These are phyloP conservation scores for Penicillium longicatenatum DNA, from an alignment of 495 filamentous ascomycete species.

Conservation along the genomic window DNA sequence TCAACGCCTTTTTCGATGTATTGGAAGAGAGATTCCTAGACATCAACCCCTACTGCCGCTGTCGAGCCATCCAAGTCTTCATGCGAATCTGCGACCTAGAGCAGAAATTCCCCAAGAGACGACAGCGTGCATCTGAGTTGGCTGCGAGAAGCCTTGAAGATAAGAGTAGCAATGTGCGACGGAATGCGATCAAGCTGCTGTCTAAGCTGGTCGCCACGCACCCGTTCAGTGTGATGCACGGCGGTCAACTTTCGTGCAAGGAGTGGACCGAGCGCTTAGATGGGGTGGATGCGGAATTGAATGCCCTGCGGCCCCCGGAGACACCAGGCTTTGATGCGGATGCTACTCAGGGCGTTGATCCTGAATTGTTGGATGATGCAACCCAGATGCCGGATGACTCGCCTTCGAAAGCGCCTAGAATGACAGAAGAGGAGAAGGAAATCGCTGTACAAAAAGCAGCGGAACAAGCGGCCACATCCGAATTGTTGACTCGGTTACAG, in stretches of 20 bases:
- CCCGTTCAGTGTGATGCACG: slow-evolving; percentile 90
- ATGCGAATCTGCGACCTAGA: slow-evolving; percentile 89
- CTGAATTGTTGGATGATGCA: slow-evolving; percentile 81
- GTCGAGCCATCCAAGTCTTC: slow-evolving; percentile 89
- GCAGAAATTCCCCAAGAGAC: slow-evolving; percentile 89
- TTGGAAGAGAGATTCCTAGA: slow-evolving; percentile 95
- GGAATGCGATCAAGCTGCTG: slow-evolving; percentile 92
- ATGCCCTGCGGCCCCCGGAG: slow-evolving; percentile 74
- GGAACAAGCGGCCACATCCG: slow-evolving; percentile 72
- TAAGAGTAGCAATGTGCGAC: slow-evolving; percentile 95
- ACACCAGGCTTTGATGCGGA: slow-evolving; percentile 71
- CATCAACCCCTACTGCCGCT: slow-evolving; percentile 94
- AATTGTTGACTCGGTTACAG: slow-evolving; percentile 80
- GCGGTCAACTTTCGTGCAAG: slow-evolving; percentile 76
- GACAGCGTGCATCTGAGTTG: slow-evolving; percentile 82
- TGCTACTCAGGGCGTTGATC: slow-evolving; percentile 70
- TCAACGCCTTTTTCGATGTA: slow-evolving; percentile 95
- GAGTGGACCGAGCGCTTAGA: slow-evolving; percentile 84
- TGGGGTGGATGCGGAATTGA: slow-evolving; percentile 76
- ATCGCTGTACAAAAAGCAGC: slow-evolving; percentile 63
- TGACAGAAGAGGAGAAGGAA: slow-evolving; percentile 60
- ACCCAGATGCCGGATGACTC: slow-evolving; percentile 74
- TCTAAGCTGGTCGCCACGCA: slow-evolving; percentile 87
- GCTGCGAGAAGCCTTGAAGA: slow-evolving; percentile 89
- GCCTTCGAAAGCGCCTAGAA: slow-evolving; percentile 59